phyloP scores from a whole-genome alignment of 2,329 filamentous ascomycete genomes.

The Stemphylium lycopersici region DNA sequence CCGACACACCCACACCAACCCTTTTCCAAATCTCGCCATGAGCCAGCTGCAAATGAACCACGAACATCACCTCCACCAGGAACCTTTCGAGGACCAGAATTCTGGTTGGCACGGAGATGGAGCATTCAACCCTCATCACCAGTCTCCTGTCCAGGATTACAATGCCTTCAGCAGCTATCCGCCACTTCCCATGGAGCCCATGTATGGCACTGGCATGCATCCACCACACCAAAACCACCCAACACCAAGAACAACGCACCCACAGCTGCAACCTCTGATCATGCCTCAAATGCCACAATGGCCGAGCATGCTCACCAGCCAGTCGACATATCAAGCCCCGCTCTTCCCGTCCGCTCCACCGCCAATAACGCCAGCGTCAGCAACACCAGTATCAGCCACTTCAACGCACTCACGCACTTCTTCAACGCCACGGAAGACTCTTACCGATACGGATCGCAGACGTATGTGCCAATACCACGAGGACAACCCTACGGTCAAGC shows the following conservation, averaged over 20 bases:
- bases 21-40: constrained; percentile 38
- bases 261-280: constrained; percentile 51
- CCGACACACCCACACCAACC: constrained; percentile 9
- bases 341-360: constrained; percentile 47
- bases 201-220: constrained; percentile 47
- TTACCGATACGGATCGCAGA: constrained; percentile 88
- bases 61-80: constrained; percentile 46
- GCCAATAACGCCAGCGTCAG: constrained; percentile 46
- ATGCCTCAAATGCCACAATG: constrained; percentile 48
- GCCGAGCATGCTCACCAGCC: constrained; percentile 52
- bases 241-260: constrained; percentile 44
- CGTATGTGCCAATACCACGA: constrained; percentile 94
- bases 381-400: constrained; percentile 49
- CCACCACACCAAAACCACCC: constrained; percentile 42
- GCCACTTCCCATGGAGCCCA: constrained; percentile 49
- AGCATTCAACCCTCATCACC: constrained; percentile 44
- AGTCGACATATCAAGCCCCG: constrained; percentile 49
- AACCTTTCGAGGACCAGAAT: constrained; percentile 44
- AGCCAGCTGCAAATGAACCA: constrained; percentile 52
- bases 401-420: constrained; percentile 50
- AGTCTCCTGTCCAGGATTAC: constrained; percentile 50
- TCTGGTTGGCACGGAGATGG: constrained; percentile 40
- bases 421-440: constrained; percentile 78
- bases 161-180: constrained; percentile 47
- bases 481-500: constrained; percentile 87